Conservation (phyloP, 805 yeast species). For the Kodamaea lidongshanica region DNA sequence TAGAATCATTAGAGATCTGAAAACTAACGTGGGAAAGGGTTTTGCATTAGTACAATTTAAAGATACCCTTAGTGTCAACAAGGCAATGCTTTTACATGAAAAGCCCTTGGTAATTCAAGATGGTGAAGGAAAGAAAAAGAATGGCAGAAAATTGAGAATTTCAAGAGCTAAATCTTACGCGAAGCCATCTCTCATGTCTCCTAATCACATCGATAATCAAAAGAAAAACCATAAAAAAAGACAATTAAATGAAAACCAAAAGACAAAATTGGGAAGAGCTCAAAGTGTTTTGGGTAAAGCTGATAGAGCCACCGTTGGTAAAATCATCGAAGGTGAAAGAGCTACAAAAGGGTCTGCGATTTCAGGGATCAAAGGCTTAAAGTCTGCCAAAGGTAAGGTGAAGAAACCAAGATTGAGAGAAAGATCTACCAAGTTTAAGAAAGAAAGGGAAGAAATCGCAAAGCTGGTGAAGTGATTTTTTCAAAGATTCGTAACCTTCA, state of each 20-base stretch:
- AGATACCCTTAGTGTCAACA: conserved; percentile 64
- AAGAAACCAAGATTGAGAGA: conserved; percentile 58
- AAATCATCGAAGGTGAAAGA: conserved; percentile 67
- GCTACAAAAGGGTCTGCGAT: conserved; percentile 63
- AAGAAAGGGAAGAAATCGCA: conserved; percentile 25
- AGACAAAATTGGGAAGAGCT: conserved; percentile 76
- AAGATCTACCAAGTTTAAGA: conserved; percentile 47
- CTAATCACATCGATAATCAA: conserved; percentile 35
- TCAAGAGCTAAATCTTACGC: conserved; percentile 45
- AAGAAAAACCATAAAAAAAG: conserved; percentile 20
- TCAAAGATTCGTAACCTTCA: no score
- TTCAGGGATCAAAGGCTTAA: conserved; percentile 55
- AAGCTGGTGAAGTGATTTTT: no score
- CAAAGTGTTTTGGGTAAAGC: conserved; percentile 68
- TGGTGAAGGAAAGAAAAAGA: conserved; percentile 19
- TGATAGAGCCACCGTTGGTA: conserved; percentile 66
- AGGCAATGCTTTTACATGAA: conserved; percentile 73
- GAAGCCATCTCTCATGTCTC: conserved; percentile 39
- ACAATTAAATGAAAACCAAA: conserved; percentile 57
- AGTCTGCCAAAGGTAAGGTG: conserved; percentile 30
- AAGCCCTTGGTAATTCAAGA: conserved; percentile 38
- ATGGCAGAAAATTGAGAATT: conserved; percentile 65
- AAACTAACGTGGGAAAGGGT: conserved; percentile 94
- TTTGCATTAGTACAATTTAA: conserved; percentile 92
- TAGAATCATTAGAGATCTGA: conserved; percentile 83